A percentile compares a stretch with the other conserved stretches of the same genome.
phyloP scores from a whole-genome alignment of 441 rosid genomes.

The California macrophylla region DNA sequence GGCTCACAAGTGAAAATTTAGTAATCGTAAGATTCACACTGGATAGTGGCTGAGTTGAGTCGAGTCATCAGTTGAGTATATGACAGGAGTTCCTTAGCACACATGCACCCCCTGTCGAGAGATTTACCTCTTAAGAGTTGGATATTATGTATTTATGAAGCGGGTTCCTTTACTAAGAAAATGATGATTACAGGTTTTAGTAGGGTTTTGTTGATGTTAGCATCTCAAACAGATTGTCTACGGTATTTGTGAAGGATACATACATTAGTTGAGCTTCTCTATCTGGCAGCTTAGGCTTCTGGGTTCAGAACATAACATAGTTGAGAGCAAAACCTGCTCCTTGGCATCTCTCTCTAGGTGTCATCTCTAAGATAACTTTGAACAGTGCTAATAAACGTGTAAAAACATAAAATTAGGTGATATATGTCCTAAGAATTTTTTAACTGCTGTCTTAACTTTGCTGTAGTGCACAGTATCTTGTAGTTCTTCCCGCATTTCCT shows the following conservation, averaged over 20 bases:
- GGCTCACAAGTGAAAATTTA: background rate
- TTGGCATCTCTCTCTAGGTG: background rate
- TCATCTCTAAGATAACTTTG: background rate
- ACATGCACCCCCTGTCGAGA: background rate
- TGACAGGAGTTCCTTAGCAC: background rate
- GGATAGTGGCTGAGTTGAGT: conserved; percentile 1
- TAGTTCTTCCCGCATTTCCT: background rate
- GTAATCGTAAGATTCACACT: background rate
- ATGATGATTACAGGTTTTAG: background rate
- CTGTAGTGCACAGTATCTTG: background rate
- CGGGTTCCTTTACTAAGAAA: background rate
- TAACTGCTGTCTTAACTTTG: background rate
- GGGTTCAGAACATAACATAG: background rate
- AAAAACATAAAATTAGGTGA: background rate
- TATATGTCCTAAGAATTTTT: background rate
- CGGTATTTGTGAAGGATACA: background rate
- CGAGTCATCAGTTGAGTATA: background rate
- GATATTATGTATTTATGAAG: background rate
- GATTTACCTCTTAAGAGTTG: background rate
- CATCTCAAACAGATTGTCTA: background rate
- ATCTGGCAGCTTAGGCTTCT: background rate
- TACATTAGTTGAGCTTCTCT: background rate
- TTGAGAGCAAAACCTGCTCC: background rate
- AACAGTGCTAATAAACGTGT: background rate
- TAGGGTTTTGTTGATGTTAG: background rate